A percentile compares a stretch with the other conserved stretches of the same genome.
These are phyloP conservation scores for Xylariaceae sp. DNA, from an alignment of 2,329 filamentous ascomycete species.

Conservation along the genomic window DNA sequence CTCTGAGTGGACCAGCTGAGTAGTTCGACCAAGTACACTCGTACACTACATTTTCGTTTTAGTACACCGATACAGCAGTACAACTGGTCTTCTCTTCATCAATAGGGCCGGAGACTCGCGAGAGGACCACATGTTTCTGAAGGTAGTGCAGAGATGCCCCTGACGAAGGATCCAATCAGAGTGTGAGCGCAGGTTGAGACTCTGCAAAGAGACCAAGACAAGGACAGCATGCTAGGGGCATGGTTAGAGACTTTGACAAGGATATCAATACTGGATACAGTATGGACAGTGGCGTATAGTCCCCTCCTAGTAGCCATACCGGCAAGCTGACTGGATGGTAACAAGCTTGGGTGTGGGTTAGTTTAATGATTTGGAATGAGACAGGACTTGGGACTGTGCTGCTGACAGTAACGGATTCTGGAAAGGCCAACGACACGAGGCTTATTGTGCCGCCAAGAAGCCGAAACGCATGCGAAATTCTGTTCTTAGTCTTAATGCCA, in stretches of 20 bases:
- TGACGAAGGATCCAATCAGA: constrained; percentile 22
- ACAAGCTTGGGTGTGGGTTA: constrained; percentile 18
- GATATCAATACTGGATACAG: constrained; percentile 16
- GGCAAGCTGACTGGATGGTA: constrained; percentile 27
- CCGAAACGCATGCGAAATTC: constrained; percentile 19
- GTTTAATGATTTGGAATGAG: constrained; percentile 30
- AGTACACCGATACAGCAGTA: neutral
- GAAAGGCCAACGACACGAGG: constrained; percentile 21
- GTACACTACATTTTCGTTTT: neutral
- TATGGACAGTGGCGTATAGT: constrained; percentile 13
- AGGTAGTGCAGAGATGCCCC: constrained; percentile 18
- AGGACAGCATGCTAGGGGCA: neutral
- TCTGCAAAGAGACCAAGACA: neutral
- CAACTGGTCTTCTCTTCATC: neutral
- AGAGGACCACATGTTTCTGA: constrained; percentile 20
- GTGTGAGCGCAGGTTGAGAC: neutral
- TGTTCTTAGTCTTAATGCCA: constrained; percentile 21
- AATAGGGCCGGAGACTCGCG: neutral
- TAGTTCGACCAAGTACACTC: neutral
- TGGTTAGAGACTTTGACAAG: constrained; percentile 18
- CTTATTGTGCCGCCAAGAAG: constrained; percentile 31
- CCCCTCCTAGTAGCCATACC: constrained; percentile 11
- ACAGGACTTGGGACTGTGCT: constrained; percentile 22
- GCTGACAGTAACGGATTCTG: constrained; percentile 20
- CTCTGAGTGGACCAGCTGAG: neutral